Percentiles rank a stretch among this genome's conserved stretches.
Evolutionary conservation across 2,329 filamentous ascomycete genomes (phyloP).

Genomic region (Thielaviopsis musarum): DNA sequence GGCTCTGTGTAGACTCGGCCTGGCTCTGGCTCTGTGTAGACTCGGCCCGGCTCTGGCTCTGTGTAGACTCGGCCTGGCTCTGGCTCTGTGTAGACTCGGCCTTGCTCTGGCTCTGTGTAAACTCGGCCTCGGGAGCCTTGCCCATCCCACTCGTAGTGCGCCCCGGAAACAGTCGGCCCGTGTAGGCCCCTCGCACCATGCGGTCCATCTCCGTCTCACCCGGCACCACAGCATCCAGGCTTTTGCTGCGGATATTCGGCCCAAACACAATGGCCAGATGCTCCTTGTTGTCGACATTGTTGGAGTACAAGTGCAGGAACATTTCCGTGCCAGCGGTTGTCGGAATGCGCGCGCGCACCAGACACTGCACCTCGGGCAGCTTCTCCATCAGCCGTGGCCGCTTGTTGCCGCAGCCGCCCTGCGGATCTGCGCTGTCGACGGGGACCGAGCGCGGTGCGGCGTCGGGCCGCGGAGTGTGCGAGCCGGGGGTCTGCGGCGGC

Average conservation of each 20-base stretch:
- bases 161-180: constrained; percentile 72
- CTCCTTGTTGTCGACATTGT: constrained; percentile 86
- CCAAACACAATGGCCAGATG: constrained; percentile 96
- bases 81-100: constrained; percentile 11
- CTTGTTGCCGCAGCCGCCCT: constrained; percentile 44
- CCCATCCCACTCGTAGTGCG: constrained; percentile 55
- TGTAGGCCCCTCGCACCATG: constrained; percentile 89
- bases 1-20: not conserved
- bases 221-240: constrained; percentile 51
- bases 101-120: constrained; percentile 12
- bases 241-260: constrained; percentile 57
- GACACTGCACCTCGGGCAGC: constrained; percentile 76
- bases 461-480: constrained; percentile 30
- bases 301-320: constrained; percentile 90
- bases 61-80: no score
- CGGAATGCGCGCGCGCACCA: constrained; percentile 86
- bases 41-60: not conserved
- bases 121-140: constrained; percentile 14
- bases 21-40: constrained; percentile 14
- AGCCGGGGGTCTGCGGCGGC: constrained; percentile 48
- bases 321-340: constrained; percentile 86
- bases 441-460: constrained; percentile 34
- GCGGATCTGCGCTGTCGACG: constrained; percentile 40
- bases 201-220: constrained; percentile 78
- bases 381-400: constrained; percentile 55